These are phyloP conservation scores for Blastocystis sp. DNA, from an alignment of 352 stramenopile genomes.

Conservation along the genomic window DNA sequence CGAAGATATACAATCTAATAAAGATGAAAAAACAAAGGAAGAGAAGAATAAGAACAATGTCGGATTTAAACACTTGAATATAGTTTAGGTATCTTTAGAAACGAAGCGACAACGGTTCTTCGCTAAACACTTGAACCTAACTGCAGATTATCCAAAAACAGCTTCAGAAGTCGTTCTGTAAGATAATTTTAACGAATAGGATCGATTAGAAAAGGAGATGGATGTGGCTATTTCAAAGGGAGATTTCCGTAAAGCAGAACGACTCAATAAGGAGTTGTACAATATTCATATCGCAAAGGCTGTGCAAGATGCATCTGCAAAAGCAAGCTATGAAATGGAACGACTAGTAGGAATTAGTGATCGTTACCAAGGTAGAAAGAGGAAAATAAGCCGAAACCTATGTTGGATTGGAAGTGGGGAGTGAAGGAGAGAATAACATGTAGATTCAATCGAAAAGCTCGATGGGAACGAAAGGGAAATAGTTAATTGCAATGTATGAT, in stretches of 20 bases:
- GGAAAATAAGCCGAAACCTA: not conserved
- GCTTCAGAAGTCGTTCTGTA: not conserved
- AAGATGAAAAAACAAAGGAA: not conserved
- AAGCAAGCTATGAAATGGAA: not conserved
- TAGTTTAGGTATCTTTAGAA: not conserved
- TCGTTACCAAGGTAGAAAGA: not conserved
- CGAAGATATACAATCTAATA: not conserved
- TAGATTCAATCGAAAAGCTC: constrained; percentile 52
- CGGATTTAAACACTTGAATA: too few species aligned
- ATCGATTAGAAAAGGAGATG: constrained; percentile 32
- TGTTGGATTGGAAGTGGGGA: constrained; percentile 34
- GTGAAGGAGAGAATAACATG: not conserved
- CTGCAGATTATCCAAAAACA: not conserved
- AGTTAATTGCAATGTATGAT: not conserved
- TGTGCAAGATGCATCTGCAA: not conserved
- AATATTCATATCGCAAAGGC: constrained; percentile 11
- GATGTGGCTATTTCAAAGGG: not conserved
- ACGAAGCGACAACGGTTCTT: not conserved
- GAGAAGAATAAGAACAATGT: not conserved
- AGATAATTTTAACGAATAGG: not conserved
- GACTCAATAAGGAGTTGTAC: not conserved
- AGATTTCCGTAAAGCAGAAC: not conserved
- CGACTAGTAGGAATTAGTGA: not conserved
- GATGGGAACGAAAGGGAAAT: constrained; percentile 53
- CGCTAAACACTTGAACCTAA: constrained; percentile 33